These are phyloP conservation scores for Kwoniella dendrophila DNA, from an alignment of 768 basidiomycete genomes.

Conservation along the genomic window DNA sequence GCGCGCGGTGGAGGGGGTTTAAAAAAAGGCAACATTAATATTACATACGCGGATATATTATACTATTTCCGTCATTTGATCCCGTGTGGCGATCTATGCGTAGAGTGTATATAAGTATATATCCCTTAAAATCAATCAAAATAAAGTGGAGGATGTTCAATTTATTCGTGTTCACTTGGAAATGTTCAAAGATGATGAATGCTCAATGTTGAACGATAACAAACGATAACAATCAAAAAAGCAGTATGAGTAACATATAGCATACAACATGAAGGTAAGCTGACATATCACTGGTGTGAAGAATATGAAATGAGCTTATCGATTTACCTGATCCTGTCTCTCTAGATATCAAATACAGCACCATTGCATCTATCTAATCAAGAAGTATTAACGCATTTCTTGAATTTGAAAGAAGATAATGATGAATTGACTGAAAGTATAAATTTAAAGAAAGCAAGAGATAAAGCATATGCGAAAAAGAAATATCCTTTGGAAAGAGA, in stretches of 20 bases:
- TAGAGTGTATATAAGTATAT: neutral
- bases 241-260: neutral
- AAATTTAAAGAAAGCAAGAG: conserved; percentile 13
- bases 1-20: conserved; percentile 13
- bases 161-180: neutral
- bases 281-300: neutral
- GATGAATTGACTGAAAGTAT: conserved; percentile 26
- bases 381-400: conserved; percentile 78
- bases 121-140: neutral
- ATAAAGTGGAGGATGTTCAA: conserved; percentile 14
- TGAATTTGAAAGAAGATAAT: conserved; percentile 69
- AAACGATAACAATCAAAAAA: neutral
- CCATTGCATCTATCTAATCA: conserved; percentile 82
- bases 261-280: conserved; percentile 23
- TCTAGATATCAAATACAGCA: conserved; percentile 63
- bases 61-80: conserved; percentile 13
- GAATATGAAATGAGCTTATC: neutral
- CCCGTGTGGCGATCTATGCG: conserved; percentile 5
- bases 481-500: conserved; percentile 32
- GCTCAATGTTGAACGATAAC: neutral
- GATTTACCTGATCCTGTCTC: neutral
- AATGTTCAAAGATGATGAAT: neutral
- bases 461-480: conserved; percentile 15
- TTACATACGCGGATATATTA: neutral
- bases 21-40: neutral